These are phyloP conservation scores for Gentiana macrophylla DNA, from an alignment of 257 asterid species.

Conservation along the genomic window DNA sequence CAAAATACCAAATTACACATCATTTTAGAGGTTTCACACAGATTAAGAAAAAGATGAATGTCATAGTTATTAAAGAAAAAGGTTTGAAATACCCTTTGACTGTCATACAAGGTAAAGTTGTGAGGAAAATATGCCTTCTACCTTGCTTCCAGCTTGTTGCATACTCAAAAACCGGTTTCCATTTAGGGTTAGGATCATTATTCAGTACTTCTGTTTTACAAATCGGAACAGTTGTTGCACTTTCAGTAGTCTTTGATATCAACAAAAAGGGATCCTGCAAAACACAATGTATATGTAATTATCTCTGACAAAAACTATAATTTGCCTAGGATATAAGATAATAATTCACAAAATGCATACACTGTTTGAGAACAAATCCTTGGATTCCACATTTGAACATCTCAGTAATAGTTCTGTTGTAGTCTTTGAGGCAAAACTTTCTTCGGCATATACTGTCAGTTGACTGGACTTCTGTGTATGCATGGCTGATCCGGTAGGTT, in stretches of 20 bases:
- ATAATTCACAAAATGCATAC: conserved; percentile 33
- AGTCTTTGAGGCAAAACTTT: conserved; percentile 74
- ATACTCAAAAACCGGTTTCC: conserved; percentile 67
- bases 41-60: too few relatives aligned
- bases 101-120: not conserved
- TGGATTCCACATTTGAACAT: conserved; percentile 83
- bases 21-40: too few relatives aligned
- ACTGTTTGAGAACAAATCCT: conserved; percentile 91
- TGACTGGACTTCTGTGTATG: conserved; percentile 41
- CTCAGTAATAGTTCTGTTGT: conserved; percentile 65
- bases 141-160: conserved; percentile 99
- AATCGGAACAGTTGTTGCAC: conserved; percentile 61
- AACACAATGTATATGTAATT: conserved; percentile 20
- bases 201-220: conserved; percentile 95
- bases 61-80: conserved; percentile 1
- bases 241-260: conserved; percentile 67
- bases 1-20: too few relatives aligned
- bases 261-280: conserved; percentile 91
- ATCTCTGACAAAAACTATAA: conserved; percentile 12
- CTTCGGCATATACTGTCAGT: conserved; percentile 71
- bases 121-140: conserved; percentile 13
- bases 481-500: conserved; percentile 31
- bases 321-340: conserved; percentile 12
- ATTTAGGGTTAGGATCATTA: conserved; percentile 68
- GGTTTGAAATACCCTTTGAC: conserved; percentile 1